Evolutionary conservation across 2,329 filamentous ascomycete genomes (phyloP).

Genomic region (Stemphylium beticola): DNA sequence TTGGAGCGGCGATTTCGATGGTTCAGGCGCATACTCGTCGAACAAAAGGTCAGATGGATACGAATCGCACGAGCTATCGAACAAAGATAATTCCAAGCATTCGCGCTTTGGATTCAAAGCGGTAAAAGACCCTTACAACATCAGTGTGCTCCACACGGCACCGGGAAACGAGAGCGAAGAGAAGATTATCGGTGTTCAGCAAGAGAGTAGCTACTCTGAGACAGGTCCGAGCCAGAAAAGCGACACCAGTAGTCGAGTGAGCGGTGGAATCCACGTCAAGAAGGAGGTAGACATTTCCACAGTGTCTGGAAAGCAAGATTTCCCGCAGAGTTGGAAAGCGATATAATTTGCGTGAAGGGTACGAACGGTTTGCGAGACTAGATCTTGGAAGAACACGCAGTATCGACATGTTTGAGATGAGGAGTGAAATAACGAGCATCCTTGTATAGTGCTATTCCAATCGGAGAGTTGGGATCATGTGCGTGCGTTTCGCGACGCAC

Average conservation of each 20-base stretch:
- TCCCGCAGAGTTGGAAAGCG: neutral
- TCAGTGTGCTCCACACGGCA: slow-evolving; percentile 13
- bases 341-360: neutral
- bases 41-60: slow-evolving; percentile 1
- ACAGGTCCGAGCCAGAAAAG: neutral
- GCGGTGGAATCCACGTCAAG: neutral
- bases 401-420: too few relatives aligned
- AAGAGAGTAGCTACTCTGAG: neutral
- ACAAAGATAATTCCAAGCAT: neutral
- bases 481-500: too few relatives aligned
- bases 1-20: slow-evolving; percentile 6
- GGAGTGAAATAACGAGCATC: too few relatives aligned
- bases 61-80: slow-evolving; percentile 15
- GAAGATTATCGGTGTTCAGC: slow-evolving; percentile 10
- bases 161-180: slow-evolving; percentile 23
- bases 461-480: too few relatives aligned
- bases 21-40: slow-evolving; percentile 9
- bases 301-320: neutral
- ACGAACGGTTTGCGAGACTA: too few relatives aligned
- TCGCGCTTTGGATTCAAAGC: slow-evolving; percentile 13
- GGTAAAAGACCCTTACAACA: slow-evolving; percentile 21
- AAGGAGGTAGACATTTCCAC: neutral
- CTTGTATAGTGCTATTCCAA: too few relatives aligned
- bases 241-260: neutral
- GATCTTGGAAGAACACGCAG: too few relatives aligned